A percentile compares a stretch with the other conserved stretches of the same genome.
These are phyloP conservation scores for Phaeosphaeriaceae sp. DNA, from an alignment of 2,329 filamentous ascomycete species.

Conservation along the genomic window DNA sequence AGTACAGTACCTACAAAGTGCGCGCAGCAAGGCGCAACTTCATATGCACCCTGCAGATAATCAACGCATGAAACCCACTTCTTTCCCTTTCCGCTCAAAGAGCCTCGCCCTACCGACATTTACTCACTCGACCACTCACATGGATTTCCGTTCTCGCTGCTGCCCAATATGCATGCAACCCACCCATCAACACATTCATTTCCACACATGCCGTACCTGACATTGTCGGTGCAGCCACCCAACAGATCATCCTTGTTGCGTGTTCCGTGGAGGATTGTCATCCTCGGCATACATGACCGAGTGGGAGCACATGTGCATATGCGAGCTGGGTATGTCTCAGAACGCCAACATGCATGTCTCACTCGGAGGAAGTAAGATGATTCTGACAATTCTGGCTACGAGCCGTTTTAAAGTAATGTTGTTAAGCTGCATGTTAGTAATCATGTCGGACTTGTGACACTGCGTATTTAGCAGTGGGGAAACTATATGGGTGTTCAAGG, in stretches of 20 bases:
- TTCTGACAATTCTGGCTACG: too few relatives aligned
- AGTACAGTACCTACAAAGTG: not conserved
- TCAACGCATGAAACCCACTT: not conserved
- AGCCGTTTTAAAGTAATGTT: too few relatives aligned
- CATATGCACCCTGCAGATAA: not conserved
- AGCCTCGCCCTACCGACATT: not conserved
- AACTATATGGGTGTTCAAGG: too few relatives aligned
- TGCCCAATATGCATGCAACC: conserved; percentile 1
- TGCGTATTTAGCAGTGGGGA: too few relatives aligned
- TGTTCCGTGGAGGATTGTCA: not conserved
- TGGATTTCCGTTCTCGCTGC: not conserved
- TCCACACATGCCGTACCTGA: not conserved
- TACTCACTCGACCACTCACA: not conserved
- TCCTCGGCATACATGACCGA: not conserved
- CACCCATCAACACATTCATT: not conserved
- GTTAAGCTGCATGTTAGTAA: too few relatives aligned
- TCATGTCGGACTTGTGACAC: too few relatives aligned
- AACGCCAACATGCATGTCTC: not conserved
- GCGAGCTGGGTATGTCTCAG: not conserved
- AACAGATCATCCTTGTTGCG: not conserved
- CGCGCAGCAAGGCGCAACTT: not conserved
- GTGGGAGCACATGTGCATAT: not conserved
- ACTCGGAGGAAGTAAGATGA: not conserved
- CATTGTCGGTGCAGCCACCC: not conserved
- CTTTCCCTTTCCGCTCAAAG: not conserved